Conservation (phyloP, 805 yeast species). For the Nakazawaea wickerhamii region DNA sequence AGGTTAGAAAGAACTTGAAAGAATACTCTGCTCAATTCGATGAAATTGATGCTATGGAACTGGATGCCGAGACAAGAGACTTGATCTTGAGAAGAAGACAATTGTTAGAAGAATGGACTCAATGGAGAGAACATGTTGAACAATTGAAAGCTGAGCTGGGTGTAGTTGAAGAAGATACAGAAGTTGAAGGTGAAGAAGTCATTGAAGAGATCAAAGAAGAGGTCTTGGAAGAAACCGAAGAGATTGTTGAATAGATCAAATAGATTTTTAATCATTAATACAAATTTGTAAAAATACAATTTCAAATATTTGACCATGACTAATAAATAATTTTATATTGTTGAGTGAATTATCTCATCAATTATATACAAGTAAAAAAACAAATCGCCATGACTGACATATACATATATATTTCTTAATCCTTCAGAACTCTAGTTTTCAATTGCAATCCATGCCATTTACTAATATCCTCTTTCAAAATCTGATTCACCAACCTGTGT, state of each 20-base stretch:
- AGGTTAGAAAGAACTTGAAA: constrained; percentile 82
- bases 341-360: background rate
- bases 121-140: constrained; percentile 59
- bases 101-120: constrained; percentile 78
- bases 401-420: background rate
- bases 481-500: constrained; percentile 81
- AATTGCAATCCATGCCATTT: constrained; percentile 95
- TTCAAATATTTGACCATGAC: background rate
- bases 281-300: no score
- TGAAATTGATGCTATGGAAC: constrained; percentile 93
- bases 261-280: background rate
- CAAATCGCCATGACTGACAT: background rate
- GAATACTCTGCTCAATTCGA: constrained; percentile 92
- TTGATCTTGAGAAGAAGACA: constrained; percentile 79
- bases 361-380: background rate
- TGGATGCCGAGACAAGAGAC: constrained; percentile 86
- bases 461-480: constrained; percentile 76
- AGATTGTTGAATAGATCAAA: constrained; percentile 42
- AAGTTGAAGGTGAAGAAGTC: constrained; percentile 43
- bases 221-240: constrained; percentile 66
- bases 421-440: constrained; percentile 53
- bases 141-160: constrained; percentile 41
- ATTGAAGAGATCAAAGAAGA: constrained; percentile 79
- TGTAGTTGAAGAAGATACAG: constrained; percentile 41
- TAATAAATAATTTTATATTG: background rate